A percentile compares a stretch with the other conserved stretches of the same genome.
phyloP scores from a whole-genome alignment of 495 filamentous ascomycete species.

The Penicillium dipodomyicola region DNA sequence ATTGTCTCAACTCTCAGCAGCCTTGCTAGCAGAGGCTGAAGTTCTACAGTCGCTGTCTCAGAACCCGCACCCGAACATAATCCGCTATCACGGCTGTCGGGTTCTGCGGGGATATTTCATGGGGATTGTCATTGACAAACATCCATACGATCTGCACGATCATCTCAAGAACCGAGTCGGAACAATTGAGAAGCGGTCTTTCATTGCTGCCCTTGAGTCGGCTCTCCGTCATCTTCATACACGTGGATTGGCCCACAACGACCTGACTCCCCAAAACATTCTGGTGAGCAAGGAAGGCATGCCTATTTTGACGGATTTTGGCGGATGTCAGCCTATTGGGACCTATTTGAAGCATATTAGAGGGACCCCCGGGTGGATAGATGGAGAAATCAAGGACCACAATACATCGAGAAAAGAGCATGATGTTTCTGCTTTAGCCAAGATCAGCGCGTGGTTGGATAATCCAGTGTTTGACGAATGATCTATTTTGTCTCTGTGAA shows the following conservation, averaged over 20 bases:
- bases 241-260: constrained; percentile 41
- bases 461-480: background rate
- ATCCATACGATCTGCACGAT: constrained; percentile 20
- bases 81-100: constrained; percentile 35
- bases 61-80: constrained; percentile 33
- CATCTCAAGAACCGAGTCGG: constrained; percentile 8
- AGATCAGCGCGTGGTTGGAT: constrained; percentile 25
- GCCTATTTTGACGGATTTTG: constrained; percentile 40
- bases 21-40: constrained; percentile 23
- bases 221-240: constrained; percentile 33
- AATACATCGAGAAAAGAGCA: constrained; percentile 30
- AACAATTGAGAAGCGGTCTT: constrained; percentile 19
- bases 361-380: constrained; percentile 32
- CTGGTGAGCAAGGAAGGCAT: constrained; percentile 27
- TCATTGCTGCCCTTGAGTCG: constrained; percentile 32
- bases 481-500: background rate
- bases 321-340: constrained; percentile 24
- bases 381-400: constrained; percentile 28
- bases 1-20: background rate
- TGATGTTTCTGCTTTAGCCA: constrained; percentile 29
- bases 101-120: constrained; percentile 31
- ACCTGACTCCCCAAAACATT: constrained; percentile 39
- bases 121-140: constrained; percentile 31
- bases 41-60: constrained; percentile 17
- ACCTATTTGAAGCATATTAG: constrained; percentile 21